These are phyloP conservation scores for Blastomyces silverae DNA, from an alignment of 2,329 filamentous ascomycete species.

Conservation along the genomic window DNA sequence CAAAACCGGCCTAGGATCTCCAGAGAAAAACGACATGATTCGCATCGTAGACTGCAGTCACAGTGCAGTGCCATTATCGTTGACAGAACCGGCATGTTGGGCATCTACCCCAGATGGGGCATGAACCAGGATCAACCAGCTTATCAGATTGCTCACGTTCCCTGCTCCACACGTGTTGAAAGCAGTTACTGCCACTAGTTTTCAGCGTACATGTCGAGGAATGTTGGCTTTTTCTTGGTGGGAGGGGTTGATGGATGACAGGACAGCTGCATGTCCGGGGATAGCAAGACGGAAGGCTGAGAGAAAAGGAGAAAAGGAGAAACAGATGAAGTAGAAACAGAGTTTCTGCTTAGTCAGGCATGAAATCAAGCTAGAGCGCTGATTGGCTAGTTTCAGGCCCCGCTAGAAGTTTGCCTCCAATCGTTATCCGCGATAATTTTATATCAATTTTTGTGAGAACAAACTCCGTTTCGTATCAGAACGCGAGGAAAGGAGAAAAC, in stretches of 20 bases:
- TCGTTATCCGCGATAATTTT: neutral
- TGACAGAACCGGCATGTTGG: neutral
- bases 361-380: neutral
- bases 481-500: neutral
- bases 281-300: neutral
- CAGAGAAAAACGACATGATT: neutral
- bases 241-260: neutral
- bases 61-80: neutral
- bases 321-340: neutral
- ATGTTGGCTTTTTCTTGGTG: neutral
- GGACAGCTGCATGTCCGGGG: too few relatives aligned
- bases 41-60: neutral
- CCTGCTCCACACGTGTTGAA: neutral
- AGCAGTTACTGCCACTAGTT: neutral
- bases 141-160: neutral
- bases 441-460: constrained; percentile 10
- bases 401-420: neutral
- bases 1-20: neutral
- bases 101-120: neutral
- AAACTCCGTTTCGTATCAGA: neutral
- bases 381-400: neutral
- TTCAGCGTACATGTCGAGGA: neutral
- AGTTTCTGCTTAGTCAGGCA: neutral
- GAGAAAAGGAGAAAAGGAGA: neutral
- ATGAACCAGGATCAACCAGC: neutral